A percentile compares a stretch with the other conserved stretches of the same genome.
Evolutionary conservation across 2,329 filamentous ascomycete genomes (phyloP).

Genomic region (Talaromyces albobiverticillius): DNA sequence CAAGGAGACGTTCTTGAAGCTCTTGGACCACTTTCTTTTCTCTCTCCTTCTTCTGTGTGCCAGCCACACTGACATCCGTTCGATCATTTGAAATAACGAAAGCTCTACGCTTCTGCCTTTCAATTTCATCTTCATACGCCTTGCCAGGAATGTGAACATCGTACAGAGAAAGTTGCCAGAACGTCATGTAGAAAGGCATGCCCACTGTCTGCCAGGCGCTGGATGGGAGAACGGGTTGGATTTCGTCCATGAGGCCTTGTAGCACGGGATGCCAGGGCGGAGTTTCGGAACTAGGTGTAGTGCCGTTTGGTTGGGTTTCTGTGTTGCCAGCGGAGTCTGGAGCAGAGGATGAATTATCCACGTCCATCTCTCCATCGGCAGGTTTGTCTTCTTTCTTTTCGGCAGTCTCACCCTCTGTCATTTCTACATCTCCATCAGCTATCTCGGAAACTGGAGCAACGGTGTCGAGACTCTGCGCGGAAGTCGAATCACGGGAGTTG

Average conservation of each 20-base stretch:
- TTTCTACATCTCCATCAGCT: slow-evolving; percentile 35
- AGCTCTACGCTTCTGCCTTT: slow-evolving; percentile 65
- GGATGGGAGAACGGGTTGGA: slow-evolving; percentile 60
- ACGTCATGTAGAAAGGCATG: slow-evolving; percentile 79
- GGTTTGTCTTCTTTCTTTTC: slow-evolving; percentile 19
- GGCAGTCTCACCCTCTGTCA: slow-evolving; percentile 24
- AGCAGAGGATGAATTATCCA: slow-evolving; percentile 28
- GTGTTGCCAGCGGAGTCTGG: slow-evolving; percentile 10
- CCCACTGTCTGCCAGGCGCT: slow-evolving; percentile 69
- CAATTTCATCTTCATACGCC: slow-evolving; percentile 75
- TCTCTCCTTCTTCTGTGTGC: slow-evolving; percentile 64
- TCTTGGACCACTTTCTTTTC: slow-evolving; percentile 68
- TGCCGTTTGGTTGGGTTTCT: slow-evolving; percentile 14
- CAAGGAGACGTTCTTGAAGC: slow-evolving; percentile 65
- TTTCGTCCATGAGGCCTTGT: slow-evolving; percentile 67
- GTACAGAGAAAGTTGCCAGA: slow-evolving; percentile 84
- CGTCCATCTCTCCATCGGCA: slow-evolving; percentile 30
- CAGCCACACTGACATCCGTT: slow-evolving; percentile 67
- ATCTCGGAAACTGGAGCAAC: slow-evolving; percentile 22
- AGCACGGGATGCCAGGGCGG: slow-evolving; percentile 67
- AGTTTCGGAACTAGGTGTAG: slow-evolving; percentile 33
- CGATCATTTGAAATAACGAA: slow-evolving; percentile 67
- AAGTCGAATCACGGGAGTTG: slow-evolving; percentile 25
- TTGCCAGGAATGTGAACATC: slow-evolving; percentile 75
- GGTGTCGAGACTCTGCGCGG: slow-evolving; percentile 17